Conservation (phyloP, 2,329 filamentous ascomycete species). For the Diplocarpon rosae region DNA sequence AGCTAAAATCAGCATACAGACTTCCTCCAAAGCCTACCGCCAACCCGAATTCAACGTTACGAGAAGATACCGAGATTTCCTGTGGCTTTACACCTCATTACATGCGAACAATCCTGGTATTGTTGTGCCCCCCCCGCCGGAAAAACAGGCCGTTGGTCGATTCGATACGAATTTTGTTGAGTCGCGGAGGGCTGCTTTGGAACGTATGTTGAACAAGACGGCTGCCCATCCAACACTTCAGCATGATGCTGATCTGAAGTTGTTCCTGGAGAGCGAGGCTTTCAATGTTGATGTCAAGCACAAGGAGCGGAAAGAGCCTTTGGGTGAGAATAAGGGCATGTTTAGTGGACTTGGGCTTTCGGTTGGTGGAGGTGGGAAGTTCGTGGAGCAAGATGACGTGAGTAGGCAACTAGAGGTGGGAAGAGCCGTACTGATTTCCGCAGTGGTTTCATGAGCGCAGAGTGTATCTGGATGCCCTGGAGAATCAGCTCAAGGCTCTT, state of each 20-base stretch:
- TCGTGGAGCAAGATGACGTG: slow-evolving; percentile 94
- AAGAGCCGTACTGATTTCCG: slow-evolving; percentile 17
- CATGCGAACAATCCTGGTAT: slow-evolving; percentile 92
- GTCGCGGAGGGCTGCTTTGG: slow-evolving; percentile 76
- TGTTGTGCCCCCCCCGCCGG: slow-evolving; percentile 88
- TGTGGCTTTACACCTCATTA: slow-evolving; percentile 93
- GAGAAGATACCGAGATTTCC: slow-evolving; percentile 86
- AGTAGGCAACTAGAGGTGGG: slow-evolving; percentile 27
- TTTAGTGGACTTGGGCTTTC: slow-evolving; percentile 74
- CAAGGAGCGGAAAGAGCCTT: slow-evolving; percentile 82
- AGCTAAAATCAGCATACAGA: slow-evolving; percentile 40
- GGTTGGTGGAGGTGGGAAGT: slow-evolving; percentile 71
- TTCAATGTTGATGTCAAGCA: slow-evolving; percentile 98
- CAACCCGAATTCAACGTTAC: slow-evolving; percentile 89
- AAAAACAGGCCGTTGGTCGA: slow-evolving; percentile 93
- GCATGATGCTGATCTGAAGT: slow-evolving; percentile 85
- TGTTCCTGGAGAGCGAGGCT: slow-evolving; percentile 91
- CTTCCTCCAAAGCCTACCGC: slow-evolving; percentile 90
- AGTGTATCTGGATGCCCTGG: slow-evolving; percentile 86
- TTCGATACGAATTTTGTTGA: slow-evolving; percentile 98
- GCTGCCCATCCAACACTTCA: slow-evolving; percentile 82
- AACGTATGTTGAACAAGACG: slow-evolving; percentile 97
- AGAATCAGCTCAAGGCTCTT: slow-evolving; percentile 80
- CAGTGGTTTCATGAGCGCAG: slow-evolving; percentile 97
- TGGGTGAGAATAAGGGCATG: slow-evolving; percentile 87